phyloP scores from a whole-genome alignment of 805 yeast species.

The Wilhelminamyces savonicus region DNA sequence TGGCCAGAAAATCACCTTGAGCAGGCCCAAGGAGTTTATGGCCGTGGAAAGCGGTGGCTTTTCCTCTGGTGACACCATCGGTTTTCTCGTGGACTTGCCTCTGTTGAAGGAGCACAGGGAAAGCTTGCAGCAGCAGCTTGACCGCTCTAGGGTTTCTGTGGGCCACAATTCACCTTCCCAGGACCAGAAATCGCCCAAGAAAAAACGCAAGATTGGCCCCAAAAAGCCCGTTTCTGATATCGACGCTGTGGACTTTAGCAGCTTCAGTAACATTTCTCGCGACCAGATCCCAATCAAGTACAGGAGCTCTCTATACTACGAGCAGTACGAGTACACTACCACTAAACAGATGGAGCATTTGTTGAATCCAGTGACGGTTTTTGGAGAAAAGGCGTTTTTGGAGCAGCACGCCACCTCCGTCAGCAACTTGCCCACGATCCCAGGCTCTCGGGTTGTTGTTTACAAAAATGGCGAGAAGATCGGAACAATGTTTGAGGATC shows the following conservation, averaged over 20 bases:
- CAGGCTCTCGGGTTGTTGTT: constrained; percentile 57
- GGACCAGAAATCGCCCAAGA: constrained; percentile 4
- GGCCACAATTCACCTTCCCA: too few relatives aligned
- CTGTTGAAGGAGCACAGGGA: constrained; percentile 35
- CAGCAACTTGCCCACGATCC: constrained; percentile 34
- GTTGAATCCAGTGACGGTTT: constrained; percentile 63
- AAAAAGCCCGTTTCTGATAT: constrained; percentile 6
- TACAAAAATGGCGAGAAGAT: constrained; percentile 69
- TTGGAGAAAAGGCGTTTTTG: constrained; percentile 60
- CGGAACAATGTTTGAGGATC: constrained; percentile 61
- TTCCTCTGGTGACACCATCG: constrained; percentile 74
- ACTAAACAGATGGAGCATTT: constrained; percentile 69
- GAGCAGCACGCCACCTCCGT: constrained; percentile 38
- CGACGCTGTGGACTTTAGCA: constrained; percentile 9
- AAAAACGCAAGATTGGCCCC: constrained; percentile 8
- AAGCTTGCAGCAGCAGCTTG: constrained; percentile 29
- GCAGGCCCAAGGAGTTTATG: constrained; percentile 58
- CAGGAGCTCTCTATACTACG: constrained; percentile 72
- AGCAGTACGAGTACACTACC: constrained; percentile 72
- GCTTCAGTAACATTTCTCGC: constrained; percentile 45
- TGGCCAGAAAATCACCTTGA: constrained; percentile 71
- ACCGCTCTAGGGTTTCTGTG: constrained; percentile 1
- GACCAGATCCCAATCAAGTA: constrained; percentile 87
- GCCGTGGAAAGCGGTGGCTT: constrained; percentile 39
- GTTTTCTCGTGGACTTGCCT: constrained; percentile 72